A percentile compares a stretch with the other conserved stretches of the same genome.
phyloP scores from a whole-genome alignment of 768 basidiomycete species.

The Boletus edulis region DNA sequence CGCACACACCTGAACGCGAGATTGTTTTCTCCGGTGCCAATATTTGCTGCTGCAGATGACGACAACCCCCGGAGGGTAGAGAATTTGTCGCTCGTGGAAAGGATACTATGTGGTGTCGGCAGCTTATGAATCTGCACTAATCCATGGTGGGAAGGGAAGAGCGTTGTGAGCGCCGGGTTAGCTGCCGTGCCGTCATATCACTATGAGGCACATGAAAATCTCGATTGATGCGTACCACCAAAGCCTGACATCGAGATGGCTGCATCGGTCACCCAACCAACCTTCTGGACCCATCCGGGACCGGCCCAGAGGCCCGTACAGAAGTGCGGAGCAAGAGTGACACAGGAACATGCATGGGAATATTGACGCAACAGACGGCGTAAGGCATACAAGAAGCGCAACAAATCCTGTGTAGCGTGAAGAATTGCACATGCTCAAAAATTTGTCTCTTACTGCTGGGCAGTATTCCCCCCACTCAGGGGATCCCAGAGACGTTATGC shows the following conservation, averaged over 20 bases:
- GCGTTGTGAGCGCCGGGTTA: conserved; percentile 67
- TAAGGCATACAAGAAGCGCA: conserved; percentile 70
- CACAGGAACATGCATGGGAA: conserved; percentile 61
- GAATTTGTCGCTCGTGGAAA: conserved; percentile 77
- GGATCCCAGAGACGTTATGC: conserved; percentile 60
- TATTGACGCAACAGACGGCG: conserved; percentile 56
- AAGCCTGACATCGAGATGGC: conserved; percentile 75
- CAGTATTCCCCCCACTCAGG: conserved; percentile 66
- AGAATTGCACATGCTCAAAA: neutral
- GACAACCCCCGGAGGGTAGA: conserved; percentile 82
- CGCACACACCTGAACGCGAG: conserved; percentile 91
- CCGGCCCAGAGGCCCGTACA: conserved; percentile 60
- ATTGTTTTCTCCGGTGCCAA: conserved; percentile 91
- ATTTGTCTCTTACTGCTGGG: conserved; percentile 43
- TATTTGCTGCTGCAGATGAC: conserved; percentile 45
- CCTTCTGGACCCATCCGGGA: conserved; percentile 68
- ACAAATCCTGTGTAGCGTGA: conserved; percentile 50
- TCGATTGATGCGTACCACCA: conserved; percentile 52
- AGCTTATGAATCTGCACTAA: conserved; percentile 74
- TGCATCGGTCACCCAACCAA: conserved; percentile 79
- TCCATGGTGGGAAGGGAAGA: conserved; percentile 87
- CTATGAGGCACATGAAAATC: neutral
- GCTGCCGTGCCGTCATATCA: conserved; percentile 40
- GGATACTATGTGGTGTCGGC: conserved; percentile 69
- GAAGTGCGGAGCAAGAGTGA: conserved; percentile 64